Percentiles rank a stretch among this genome's conserved stretches.
Conservation (phyloP, 768 basidiomycete species). For the Hysterangium stoloniferum region DNA sequence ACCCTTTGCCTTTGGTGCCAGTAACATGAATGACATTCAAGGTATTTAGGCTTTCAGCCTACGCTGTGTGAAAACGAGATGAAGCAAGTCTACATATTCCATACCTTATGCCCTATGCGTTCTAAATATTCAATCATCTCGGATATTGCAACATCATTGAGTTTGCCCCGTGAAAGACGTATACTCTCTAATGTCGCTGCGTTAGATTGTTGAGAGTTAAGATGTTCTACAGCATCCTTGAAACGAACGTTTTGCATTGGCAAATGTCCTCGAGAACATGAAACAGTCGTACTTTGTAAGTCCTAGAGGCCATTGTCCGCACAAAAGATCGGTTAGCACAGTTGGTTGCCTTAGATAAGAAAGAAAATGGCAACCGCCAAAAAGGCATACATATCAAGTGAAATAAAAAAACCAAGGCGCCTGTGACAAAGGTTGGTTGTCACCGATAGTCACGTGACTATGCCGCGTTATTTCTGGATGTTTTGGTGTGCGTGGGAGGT, state of each 20-base stretch:
- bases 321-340: neutral
- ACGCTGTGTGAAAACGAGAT: conserved; percentile 11
- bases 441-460: conserved; percentile 2
- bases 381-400: conserved; percentile 5
- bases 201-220: conserved; percentile 87
- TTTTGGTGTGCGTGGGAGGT: neutral
- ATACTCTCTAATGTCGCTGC: conserved; percentile 85
- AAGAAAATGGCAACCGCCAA: neutral
- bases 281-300: conserved; percentile 35
- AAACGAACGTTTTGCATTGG: neutral
- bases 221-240: conserved; percentile 57
- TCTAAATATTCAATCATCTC: conserved; percentile 88
- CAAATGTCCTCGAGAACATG: neutral
- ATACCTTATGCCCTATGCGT: conserved; percentile 79
- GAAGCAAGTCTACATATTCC: conserved; percentile 19
- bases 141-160: conserved; percentile 56
- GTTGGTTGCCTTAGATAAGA: neutral
- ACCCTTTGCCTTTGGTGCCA: conserved; percentile 98
- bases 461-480: neutral
- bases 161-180: conserved; percentile 60
- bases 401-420: conserved; percentile 4
- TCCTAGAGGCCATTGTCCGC: conserved; percentile 50
- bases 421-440: neutral
- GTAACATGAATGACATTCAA: conserved; percentile 95
- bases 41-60: conserved; percentile 78